These are phyloP conservation scores for Grosmannia serpens DNA, from an alignment of 2,329 filamentous ascomycete genomes.

Conservation along the genomic window DNA sequence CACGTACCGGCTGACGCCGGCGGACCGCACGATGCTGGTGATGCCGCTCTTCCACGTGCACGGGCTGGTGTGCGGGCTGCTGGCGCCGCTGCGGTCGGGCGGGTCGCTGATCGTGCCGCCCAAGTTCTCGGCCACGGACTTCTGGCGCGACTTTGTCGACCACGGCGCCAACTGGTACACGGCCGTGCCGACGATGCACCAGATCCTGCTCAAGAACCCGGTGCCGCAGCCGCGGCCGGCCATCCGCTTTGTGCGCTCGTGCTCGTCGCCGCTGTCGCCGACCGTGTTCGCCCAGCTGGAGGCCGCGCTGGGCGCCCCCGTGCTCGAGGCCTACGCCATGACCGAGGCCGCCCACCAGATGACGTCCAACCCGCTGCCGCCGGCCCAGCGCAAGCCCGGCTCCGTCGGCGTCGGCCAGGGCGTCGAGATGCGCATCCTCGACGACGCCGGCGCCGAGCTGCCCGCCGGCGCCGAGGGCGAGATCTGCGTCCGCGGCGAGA, in stretches of 20 bases:
- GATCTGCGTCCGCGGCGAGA: conserved; percentile 72
- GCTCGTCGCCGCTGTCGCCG: conserved; percentile 72
- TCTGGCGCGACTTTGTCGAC: conserved; percentile 66
- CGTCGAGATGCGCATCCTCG: conserved; percentile 68
- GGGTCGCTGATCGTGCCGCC: conserved; percentile 69
- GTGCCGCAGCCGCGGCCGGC: conserved; percentile 54
- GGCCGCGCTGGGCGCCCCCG: conserved; percentile 62
- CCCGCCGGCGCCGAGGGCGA: conserved; percentile 62
- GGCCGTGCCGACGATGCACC: conserved; percentile 85
- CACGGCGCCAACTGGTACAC: conserved; percentile 85
- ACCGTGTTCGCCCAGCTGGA: conserved; percentile 74
- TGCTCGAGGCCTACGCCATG: conserved; percentile 87
- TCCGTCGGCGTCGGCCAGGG: conserved; percentile 76
- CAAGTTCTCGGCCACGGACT: conserved; percentile 71
- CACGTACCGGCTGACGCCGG: conserved; percentile 60
- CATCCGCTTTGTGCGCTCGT: conserved; percentile 81
- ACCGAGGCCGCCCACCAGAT: conserved; percentile 82
- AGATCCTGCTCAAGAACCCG: conserved; percentile 69
- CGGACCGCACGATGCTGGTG: conserved; percentile 72
- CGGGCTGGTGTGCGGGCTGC: conserved; percentile 71
- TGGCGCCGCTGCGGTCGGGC: conserved; percentile 63
- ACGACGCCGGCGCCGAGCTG: conserved; percentile 56
- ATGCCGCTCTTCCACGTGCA: conserved; percentile 91
- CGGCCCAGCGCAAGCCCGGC: conserved; percentile 64
- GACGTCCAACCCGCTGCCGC: conserved; percentile 64